Percentiles rank a stretch among this genome's conserved stretches.
Conservation (phyloP, 2,329 filamentous ascomycete genomes). For the Penicillium paneum region DNA sequence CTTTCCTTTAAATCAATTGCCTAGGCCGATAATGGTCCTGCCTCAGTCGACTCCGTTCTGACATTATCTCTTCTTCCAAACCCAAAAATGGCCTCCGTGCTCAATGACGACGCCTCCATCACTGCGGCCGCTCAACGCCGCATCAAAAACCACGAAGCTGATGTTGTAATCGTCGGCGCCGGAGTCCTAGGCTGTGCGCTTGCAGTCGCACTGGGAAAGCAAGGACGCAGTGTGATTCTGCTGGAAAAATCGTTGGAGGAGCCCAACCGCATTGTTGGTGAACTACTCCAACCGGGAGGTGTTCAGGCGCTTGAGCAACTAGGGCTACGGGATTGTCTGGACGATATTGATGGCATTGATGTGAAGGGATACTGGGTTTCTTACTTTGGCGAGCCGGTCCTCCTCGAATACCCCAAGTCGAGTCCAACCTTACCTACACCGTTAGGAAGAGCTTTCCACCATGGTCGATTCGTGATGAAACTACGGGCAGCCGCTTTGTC, state of each 20-base stretch:
- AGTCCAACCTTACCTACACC: conserved; percentile 50
- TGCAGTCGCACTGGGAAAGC: conserved; percentile 78
- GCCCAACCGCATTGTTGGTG: conserved; percentile 92
- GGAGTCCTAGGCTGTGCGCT: conserved; percentile 86
- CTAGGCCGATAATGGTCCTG: conserved; percentile 14
- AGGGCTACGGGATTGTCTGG: conserved; percentile 76
- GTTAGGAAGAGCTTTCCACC: conserved; percentile 82
- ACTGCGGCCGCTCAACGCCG: conserved; percentile 46
- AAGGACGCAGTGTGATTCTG: conserved; percentile 85
- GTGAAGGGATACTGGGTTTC: conserved; percentile 85
- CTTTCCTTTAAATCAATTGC: conserved; percentile 23
- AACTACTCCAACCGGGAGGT: conserved; percentile 90
- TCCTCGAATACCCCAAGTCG: conserved; percentile 75
- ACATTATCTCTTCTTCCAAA: conserved; percentile 14
- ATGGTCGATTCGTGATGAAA: conserved; percentile 85
- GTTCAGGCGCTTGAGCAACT: conserved; percentile 75
- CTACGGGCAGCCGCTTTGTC: conserved; percentile 70
- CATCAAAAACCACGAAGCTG: conserved; percentile 60
- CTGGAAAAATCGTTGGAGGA: conserved; percentile 87
- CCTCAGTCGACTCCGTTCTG: conserved; percentile 12
- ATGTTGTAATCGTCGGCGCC: conserved; percentile 88
- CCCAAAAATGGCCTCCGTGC: conserved; percentile 22
- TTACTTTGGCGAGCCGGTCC: conserved; percentile 69
- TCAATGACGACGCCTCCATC: conserved; percentile 26
- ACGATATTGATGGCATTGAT: conserved; percentile 80